Evolutionary conservation across 2,329 filamentous ascomycete species (phyloP), one percentile per base, ranked within the genome.

Genomic region (Fusarium paranaense): DNA sequence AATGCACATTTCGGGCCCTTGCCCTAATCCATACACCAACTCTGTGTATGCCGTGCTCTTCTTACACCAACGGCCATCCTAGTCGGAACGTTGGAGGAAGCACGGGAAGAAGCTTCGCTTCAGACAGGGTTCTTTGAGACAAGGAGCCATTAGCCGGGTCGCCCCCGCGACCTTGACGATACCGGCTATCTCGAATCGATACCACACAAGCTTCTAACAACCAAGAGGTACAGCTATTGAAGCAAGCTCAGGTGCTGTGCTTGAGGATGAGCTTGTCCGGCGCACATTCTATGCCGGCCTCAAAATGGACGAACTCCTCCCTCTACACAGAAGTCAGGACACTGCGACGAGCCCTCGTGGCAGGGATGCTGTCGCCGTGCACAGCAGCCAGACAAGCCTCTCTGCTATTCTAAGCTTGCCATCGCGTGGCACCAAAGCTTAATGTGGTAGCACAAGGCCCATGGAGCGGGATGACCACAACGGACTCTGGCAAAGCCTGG

Each of bases 401-500:
- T 25, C 30, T 62, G 59, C 59, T 50, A 47, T 38, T 35, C 59
- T 62, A 42, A 50, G 32, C 66, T 65, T 63, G 58, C 54, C 38
- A 58, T 70, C 64, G 61, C 67, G 64, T 74, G 56, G 56, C 56
- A 73, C 71, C 38, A 71, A 59, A 32, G 50, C 71, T 71, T 66
- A 56, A 62, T 56, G 32, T 38, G 58, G 71, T 74, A 68, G 56
- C 47, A 71, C 71, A 71, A 64, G 56, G 69, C 37, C 58, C 57
- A 59, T 22, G 35, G 67, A 73, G 40, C 47, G 70, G 58, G 60
- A 64, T 62, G 62, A 33, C 71, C 70, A 62, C 62, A 52, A 59
- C 47, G 30, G 42, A 42, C 57, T 40, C 54, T 59, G 35, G 40
- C 45, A 33, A 50, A 67, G 45, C 45, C 32, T 38, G 14, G 27